A percentile compares a stretch with the other conserved stretches of the same genome.
Conservation (phyloP, 2,329 filamentous ascomycete species). For the Colletotrichum agaves region DNA sequence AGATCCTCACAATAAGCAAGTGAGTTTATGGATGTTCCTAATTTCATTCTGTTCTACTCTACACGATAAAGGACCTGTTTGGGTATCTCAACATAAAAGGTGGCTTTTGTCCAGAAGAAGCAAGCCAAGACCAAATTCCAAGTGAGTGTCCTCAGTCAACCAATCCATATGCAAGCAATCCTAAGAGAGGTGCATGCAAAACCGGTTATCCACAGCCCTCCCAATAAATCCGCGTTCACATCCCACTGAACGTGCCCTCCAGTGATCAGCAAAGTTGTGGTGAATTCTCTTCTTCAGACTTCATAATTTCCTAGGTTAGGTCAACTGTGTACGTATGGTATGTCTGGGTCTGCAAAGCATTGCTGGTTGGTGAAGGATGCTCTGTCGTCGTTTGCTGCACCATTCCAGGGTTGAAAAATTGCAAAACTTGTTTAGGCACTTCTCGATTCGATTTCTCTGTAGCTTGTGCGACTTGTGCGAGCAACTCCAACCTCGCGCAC, state of each 20-base stretch:
- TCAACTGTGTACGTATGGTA: too few relatives aligned
- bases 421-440: too few relatives aligned
- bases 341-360: too few relatives aligned
- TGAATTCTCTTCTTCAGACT: too few relatives aligned
- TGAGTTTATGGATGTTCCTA: background rate
- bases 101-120: background rate
- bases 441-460: too few relatives aligned
- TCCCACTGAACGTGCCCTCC: background rate
- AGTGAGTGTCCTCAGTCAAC: background rate
- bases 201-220: background rate
- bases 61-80: background rate
- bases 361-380: too few relatives aligned
- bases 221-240: background rate
- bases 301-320: too few relatives aligned
- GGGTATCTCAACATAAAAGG: constrained; percentile 20
- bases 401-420: too few relatives aligned
- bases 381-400: too few relatives aligned
- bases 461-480: too few relatives aligned
- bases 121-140: background rate
- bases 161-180: background rate
- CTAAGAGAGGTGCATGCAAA: background rate
- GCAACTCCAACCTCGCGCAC: too few relatives aligned
- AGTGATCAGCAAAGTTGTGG: background rate
- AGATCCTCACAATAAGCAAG: too few relatives aligned
- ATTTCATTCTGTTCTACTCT: constrained; percentile 6